phyloP scores from a whole-genome alignment of 129 eudicot genomes.

The Daucus carota region DH1_v3.0 NC_030383.2:15189001-15189500 shows the following conservation, averaged over 20 bases:
- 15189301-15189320: not conserved
- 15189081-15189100: not conserved
- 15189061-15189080: not conserved
- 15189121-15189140: not conserved
- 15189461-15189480: slow-evolving; percentile 83
- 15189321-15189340: not conserved
- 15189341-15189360: not conserved
- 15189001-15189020: slow-evolving; percentile 92
- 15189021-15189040: slow-evolving; percentile 99
- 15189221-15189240: too few species aligned
- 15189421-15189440: slow-evolving; percentile 97
- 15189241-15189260: not conserved
- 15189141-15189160: not conserved
- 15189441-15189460: slow-evolving; percentile 97
- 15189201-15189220: too few species aligned
- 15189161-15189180: too few species aligned
- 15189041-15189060: slow-evolving; percentile 46
- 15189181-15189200: too few species aligned
- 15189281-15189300: not conserved
- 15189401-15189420: slow-evolving; percentile 45
- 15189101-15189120: not conserved
- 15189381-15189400: not conserved
- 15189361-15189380: not conserved
- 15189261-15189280: not conserved
- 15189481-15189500: slow-evolving; percentile 98